Evolutionary conservation across 352 stramenopile species (phyloP), one percentile per base, ranked within the genome.

Genomic region (Peronospora belbahrii): DNA sequence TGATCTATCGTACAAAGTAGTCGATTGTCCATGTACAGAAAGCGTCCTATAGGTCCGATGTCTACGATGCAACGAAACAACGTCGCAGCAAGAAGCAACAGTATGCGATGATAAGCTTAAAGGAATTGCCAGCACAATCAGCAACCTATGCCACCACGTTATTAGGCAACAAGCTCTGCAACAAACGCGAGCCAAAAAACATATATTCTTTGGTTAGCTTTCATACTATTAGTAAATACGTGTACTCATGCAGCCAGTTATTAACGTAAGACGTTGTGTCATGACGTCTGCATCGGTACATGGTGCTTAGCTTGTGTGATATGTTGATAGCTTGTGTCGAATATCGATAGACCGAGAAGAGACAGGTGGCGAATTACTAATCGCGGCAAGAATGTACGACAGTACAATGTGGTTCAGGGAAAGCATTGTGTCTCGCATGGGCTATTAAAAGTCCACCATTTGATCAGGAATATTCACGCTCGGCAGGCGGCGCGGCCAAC

Each of bases 11-110:
- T n/a, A n/a, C n/a, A n/a, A 44, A 42, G 23, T 17, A 25, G 27
- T 38, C 38, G 34, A 28, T 38, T 37, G 18, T 19, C 4, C 27
- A 11, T 28, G 50, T 46, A 23, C 49, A 65, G 40, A 60, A 15
- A 65, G 49, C 42, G 56, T 47, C 56, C 56, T 18, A 14, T 60
- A 56, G 56, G 33, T 60, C 50, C 56, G 50, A 56, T 59, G 50
- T 63, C 18, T 31, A 34, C 48, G 48, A 58, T 13, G 24, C 19
- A 11, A 34, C 53, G 48, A 62, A n/a, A n/a, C n/a, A n/a, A n/a
- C n/a, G n/a, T n/a, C n/a, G n/a, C n/a, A n/a, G n/a, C n/a, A n/a
- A n/a, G n/a, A n/a, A n/a, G n/a, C n/a, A n/a, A n/a, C n/a, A n/a
- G n/a, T n/a, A n/a, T n/a, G n/a, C n/a, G n/a, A n/a, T n/a, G n/a